Evolutionary conservation across 495 filamentous ascomycete species (phyloP).

Genomic region (Neurospora sp.): DNA sequence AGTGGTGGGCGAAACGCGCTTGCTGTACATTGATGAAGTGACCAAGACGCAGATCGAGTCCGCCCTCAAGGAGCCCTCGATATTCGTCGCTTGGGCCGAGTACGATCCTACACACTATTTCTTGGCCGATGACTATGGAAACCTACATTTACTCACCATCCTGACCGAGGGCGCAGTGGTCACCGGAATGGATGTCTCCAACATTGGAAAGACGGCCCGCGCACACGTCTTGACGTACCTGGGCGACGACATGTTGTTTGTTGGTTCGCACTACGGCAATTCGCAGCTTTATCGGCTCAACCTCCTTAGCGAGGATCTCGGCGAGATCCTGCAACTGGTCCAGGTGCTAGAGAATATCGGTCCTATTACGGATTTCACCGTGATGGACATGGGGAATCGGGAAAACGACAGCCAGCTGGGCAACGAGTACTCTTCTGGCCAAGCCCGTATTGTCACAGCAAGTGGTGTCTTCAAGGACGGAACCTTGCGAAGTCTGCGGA

Average conservation of each 20-base stretch:
- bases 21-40: constrained; percentile 72
- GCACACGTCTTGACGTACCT: constrained; percentile 72
- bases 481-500: constrained; percentile 76
- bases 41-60: constrained; percentile 51
- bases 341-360: constrained; percentile 80
- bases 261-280: constrained; percentile 88
- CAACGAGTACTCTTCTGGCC: constrained; percentile 86
- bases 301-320: constrained; percentile 12
- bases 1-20: constrained; percentile 72
- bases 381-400: constrained; percentile 89
- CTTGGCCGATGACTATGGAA: constrained; percentile 83
- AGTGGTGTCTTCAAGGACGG: constrained; percentile 84
- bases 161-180: constrained; percentile 50
- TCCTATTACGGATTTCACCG: constrained; percentile 82
- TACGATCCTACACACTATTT: constrained; percentile 73
- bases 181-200: constrained; percentile 40
- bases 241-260: constrained; percentile 61
- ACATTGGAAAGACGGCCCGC: constrained; percentile 62
- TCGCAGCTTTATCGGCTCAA: constrained; percentile 68
- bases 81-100: constrained; percentile 82
- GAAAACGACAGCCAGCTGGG: constrained; percentile 59
- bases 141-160: constrained; percentile 69
- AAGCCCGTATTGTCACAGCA: constrained; percentile 86
- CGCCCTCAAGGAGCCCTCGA: constrained; percentile 56
- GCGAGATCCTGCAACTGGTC: constrained; percentile 49